phyloP scores from a whole-genome alignment of 495 filamentous ascomycete genomes.

The Endocarpon pusillum region DNA sequence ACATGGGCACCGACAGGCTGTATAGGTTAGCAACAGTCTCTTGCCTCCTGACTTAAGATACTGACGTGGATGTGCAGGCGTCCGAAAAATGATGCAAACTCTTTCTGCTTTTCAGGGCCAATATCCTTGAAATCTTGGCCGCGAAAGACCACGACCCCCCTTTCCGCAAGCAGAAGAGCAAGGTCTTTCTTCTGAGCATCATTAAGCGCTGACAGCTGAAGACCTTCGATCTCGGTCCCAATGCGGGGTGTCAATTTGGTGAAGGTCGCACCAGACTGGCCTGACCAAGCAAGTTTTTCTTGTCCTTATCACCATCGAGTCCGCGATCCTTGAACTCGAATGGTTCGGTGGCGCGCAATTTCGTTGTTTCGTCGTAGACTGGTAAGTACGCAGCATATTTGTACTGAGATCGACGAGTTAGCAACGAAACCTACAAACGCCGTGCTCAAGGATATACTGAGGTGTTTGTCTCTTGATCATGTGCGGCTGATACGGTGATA shows the following conservation, averaged over 20 bases:
- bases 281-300: slow-evolving; percentile 35
- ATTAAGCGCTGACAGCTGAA: slow-evolving; percentile 48
- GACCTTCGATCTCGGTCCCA: slow-evolving; percentile 54
- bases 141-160: slow-evolving; percentile 61
- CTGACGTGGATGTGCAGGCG: slow-evolving; percentile 33
- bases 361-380: slow-evolving; percentile 42
- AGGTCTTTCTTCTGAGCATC: slow-evolving; percentile 60
- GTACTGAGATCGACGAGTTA: too few relatives aligned
- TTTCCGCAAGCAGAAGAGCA: slow-evolving; percentile 49
- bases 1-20: slow-evolving; percentile 37
- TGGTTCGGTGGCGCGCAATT: slow-evolving; percentile 38
- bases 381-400: slow-evolving; percentile 46
- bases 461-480: too few relatives aligned
- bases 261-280: slow-evolving; percentile 28
- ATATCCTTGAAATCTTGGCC: slow-evolving; percentile 50
- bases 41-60: too few relatives aligned
- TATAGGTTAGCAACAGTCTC: neutral
- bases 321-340: slow-evolving; percentile 44
- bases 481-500: too few relatives aligned
- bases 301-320: slow-evolving; percentile 36
- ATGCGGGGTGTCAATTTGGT: slow-evolving; percentile 51
- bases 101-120: slow-evolving; percentile 40
- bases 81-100: slow-evolving; percentile 40
- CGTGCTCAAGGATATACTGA: too few relatives aligned
- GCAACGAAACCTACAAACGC: too few relatives aligned